Evolutionary conservation across 2,329 filamentous ascomycete genomes (phyloP), one percentile per base, ranked within the genome.

Genomic region (Thermoascus crustaceus): DNA sequence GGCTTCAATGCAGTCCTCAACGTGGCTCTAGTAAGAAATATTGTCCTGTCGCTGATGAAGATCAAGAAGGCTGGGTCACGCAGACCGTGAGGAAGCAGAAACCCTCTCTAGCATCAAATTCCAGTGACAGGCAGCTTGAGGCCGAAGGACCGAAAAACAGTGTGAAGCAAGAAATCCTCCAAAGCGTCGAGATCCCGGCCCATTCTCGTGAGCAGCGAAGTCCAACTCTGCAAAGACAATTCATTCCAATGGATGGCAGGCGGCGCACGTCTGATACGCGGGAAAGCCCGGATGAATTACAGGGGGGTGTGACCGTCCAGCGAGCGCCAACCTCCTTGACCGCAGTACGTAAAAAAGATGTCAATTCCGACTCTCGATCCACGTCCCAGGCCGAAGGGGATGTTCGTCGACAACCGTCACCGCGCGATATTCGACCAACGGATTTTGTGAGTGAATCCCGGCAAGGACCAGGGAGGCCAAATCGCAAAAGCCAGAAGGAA

Each of bases 221-320:
- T 18, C 19, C 25, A 13, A 20, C 16, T 9, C 23, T 24, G n/a
- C 36, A 21, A 20, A 36, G 30, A 16, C 35, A 26, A 24, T 31
- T 23, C 17, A n/a, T 35, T 19, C 14, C 25, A 10, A 34, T 26
- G 3, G 35, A 43, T 31, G 36, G 19, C 2, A 24, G 38, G 5
- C 34, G 22, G 20, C 43, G 30, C 11, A 9, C 16, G 22, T 38
- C 36, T 11, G 45, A 42, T 16, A 31, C 35, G n/a, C 46, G 50
- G 24, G 61, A 64, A 24, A 65, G 61, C 36, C 49, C 60, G 4
- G 61, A 65, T 48, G 61, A 58, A 37, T 40, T 65, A 2, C 61
- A 65, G 37, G 60, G 59, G 7, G 58, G 48, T 7, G 54, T 46
- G 24, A 60, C 60, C 4, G 54, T 53, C 23, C 33, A 39, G 4